Percentiles rank a stretch among this genome's conserved stretches.
Evolutionary conservation across 176 grass and related monocot species (phyloP).

Genomic region (Saccharum officinarum): DNA sequence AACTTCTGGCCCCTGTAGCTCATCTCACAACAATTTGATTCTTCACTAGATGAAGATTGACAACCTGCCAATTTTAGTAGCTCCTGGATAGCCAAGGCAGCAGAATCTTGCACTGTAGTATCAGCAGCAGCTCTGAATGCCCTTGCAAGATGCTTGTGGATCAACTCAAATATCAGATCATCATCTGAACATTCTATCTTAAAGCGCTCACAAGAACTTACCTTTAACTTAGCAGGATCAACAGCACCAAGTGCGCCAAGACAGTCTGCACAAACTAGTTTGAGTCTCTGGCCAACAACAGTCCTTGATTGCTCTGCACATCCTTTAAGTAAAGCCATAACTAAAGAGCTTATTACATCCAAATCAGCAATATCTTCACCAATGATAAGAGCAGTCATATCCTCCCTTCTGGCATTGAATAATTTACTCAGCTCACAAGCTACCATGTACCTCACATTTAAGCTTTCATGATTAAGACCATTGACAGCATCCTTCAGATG

Average conservation of each 20-base stretch:
- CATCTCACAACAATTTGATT: conserved; percentile 48
- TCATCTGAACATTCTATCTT: conserved; percentile 99
- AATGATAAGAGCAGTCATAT: conserved; percentile 79
- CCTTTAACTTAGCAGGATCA: conserved; percentile 96
- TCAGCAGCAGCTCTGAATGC: conserved; percentile 94
- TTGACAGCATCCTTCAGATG: conserved; percentile 82
- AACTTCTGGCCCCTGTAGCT: conserved; percentile 78
- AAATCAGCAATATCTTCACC: conserved; percentile 76
- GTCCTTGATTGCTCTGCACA: conserved; percentile 94
- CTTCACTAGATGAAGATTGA: conserved; percentile 63
- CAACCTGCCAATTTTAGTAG: conserved; percentile 86
- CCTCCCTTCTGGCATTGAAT: conserved; percentile 75
- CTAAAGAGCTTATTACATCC: conserved; percentile 87
- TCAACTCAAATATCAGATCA: conserved; percentile 99
- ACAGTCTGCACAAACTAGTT: conserved; percentile 89
- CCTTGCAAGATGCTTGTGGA: conserved; percentile 94
- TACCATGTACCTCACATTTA: conserved; percentile 98
- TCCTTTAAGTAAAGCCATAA: conserved; percentile 80
- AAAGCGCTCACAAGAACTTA: conserved; percentile 76
- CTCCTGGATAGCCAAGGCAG: conserved; percentile 98
- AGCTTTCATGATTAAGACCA: conserved; percentile 95
- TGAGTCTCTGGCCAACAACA: conserved; percentile 79
- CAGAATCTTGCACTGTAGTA: conserved; percentile 89
- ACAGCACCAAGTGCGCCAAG: conserved; percentile 91
- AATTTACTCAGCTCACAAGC: conserved; percentile 88